These are phyloP conservation scores for Candida sanyiensis DNA, from an alignment of 805 yeast species.

Conservation along the genomic window DNA sequence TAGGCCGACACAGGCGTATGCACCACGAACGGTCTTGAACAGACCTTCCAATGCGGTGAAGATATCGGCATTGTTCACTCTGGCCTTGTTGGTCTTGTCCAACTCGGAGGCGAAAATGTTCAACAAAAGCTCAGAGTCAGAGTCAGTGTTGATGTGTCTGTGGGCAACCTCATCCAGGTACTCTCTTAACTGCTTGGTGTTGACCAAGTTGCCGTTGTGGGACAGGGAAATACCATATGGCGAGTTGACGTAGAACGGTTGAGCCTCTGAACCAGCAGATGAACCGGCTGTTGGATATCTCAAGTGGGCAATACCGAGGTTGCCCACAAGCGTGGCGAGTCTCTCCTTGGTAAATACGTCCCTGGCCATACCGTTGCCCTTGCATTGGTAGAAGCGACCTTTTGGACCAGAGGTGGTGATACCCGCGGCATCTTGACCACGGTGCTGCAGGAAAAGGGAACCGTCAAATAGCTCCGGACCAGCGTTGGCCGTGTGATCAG, in stretches of 20 bases:
- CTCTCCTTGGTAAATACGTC: slow-evolving; percentile 89
- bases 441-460: slow-evolving; percentile 85
- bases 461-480: slow-evolving; percentile 93
- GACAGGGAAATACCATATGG: slow-evolving; percentile 90
- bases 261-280: slow-evolving; percentile 93
- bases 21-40: slow-evolving; percentile 79
- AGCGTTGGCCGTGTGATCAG: slow-evolving; percentile 65
- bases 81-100: slow-evolving; percentile 84
- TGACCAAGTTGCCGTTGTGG: slow-evolving; percentile 94
- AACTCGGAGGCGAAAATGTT: slow-evolving; percentile 90
- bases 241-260: slow-evolving; percentile 95
- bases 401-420: slow-evolving; percentile 91
- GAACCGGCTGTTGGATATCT: slow-evolving; percentile 98
- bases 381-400: slow-evolving; percentile 93
- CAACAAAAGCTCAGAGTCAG: slow-evolving; percentile 86
- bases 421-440: slow-evolving; percentile 99
- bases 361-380: slow-evolving; percentile 98
- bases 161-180: slow-evolving; percentile 91
- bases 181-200: slow-evolving; percentile 67
- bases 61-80: slow-evolving; percentile 87
- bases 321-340: slow-evolving; percentile 75
- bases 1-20: slow-evolving; percentile 94
- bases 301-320: slow-evolving; percentile 92
- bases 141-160: slow-evolving; percentile 95
- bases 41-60: slow-evolving; percentile 83